Evolutionary conservation across 176 grass and related monocot species (phyloP).

Genomic region (Oryza longistaminata): DNA sequence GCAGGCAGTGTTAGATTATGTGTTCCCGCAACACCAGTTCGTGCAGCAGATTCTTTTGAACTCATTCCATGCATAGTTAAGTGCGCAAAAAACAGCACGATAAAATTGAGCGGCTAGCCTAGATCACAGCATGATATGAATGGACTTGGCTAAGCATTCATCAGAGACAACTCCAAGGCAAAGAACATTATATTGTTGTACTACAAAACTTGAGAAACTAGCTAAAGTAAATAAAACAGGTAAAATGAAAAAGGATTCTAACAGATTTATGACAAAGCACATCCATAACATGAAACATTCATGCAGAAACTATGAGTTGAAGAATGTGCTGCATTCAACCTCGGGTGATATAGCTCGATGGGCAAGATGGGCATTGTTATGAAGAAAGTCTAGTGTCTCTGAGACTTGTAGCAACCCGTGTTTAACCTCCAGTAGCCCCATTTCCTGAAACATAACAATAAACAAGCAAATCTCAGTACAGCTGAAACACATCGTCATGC

Average conservation of each 20-base stretch:
- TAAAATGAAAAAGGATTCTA: slow-evolving; percentile 1
- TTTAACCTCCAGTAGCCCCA: slow-evolving; percentile 95
- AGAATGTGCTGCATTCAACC: slow-evolving; percentile 50
- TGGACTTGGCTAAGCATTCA: neutral
- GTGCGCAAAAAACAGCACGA: neutral
- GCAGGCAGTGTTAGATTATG: slow-evolving; percentile 17
- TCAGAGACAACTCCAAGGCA: neutral
- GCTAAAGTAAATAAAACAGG: neutral
- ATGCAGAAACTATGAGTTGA: slow-evolving; percentile 25
- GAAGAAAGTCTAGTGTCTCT: slow-evolving; percentile 98
- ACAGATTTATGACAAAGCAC: neutral
- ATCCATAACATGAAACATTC: slow-evolving; percentile 30
- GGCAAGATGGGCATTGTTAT: slow-evolving; percentile 91
- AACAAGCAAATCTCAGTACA: neutral
- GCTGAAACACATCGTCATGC: neutral
- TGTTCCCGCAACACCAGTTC: neutral
- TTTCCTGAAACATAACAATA: slow-evolving; percentile 60
- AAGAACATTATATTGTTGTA: neutral
- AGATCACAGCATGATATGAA: neutral
- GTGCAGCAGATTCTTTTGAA: neutral
- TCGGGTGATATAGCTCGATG: slow-evolving; percentile 97
- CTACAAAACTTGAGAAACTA: neutral
- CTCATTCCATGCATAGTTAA: slow-evolving; percentile 2
- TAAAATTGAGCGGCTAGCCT: slow-evolving; percentile 6
- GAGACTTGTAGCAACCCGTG: slow-evolving; percentile 96